Conservation (phyloP, 2,329 filamentous ascomycete species). For the Stagonosporopsis chrysanthemi region DNA sequence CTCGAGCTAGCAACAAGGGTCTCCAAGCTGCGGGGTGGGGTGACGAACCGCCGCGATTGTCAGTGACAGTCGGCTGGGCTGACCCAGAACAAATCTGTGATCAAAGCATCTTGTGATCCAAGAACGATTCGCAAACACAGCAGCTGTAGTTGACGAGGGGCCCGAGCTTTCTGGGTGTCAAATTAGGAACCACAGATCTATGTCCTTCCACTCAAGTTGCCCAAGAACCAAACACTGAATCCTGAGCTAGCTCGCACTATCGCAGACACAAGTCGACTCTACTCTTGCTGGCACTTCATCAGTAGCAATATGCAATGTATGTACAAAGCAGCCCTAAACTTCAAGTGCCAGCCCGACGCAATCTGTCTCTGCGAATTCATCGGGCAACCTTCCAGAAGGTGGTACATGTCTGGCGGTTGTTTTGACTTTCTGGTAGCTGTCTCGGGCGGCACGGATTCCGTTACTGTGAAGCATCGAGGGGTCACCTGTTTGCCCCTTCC, state of each 20-base stretch:
- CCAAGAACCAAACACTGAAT: not conserved
- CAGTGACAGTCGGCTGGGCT: conserved; percentile 8
- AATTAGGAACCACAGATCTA: not conserved
- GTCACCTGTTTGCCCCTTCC: conserved; percentile 8
- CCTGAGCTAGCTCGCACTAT: not conserved
- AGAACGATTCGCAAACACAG: not conserved
- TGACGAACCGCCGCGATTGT: conserved; percentile 21
- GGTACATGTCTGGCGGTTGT: conserved; percentile 1
- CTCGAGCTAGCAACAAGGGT: conserved; percentile 24
- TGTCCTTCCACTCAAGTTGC: not conserved
- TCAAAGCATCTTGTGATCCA: not conserved
- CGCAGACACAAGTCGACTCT: not conserved
- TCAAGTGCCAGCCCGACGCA: not conserved
- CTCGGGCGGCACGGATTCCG: conserved; percentile 10
- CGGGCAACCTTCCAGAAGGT: conserved; percentile 12
- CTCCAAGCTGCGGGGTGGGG: conserved; percentile 18
- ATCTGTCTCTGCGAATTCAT: not conserved
- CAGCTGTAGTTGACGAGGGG: not conserved
- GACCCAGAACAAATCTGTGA: not conserved
- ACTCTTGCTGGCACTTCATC: not conserved
- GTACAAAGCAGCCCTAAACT: not conserved
- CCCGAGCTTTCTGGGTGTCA: not conserved
- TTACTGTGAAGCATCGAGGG: conserved; percentile 6
- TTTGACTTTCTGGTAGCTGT: not conserved
- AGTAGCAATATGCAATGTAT: not conserved